Evolutionary conservation across 805 yeast genomes (phyloP), one percentile per base, ranked within the genome.

Genomic region (Monosporozyma servazzii): DNA sequence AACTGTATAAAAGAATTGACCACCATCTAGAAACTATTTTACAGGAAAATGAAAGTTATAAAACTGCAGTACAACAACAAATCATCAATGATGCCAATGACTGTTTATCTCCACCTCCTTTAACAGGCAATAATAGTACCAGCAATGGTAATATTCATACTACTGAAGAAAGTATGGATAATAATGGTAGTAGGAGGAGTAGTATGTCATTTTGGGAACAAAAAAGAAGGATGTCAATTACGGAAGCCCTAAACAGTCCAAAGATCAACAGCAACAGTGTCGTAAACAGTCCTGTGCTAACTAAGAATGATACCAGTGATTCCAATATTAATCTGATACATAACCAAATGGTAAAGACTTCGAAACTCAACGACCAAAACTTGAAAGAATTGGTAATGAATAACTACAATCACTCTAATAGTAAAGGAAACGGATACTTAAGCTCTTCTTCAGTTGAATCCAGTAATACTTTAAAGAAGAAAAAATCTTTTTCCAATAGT

Each of bases 1-100:
- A 90, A 68, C 76, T 91, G 29, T 88, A 86, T 73, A 88, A 88
- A 67, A 81, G 90, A 0, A 81, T 93, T 43, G 97, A 89, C 64
- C 81, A 84, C 58, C 91, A 87, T 61, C 75, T 88, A 52, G 86
- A 84, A 54, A 66, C 75, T 9, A 66, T 75, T 25, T 61, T 74
- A 25, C 73, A 71, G 51, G 70, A 67, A 50, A 67, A 66, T 51
- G 70, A 65, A 54, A 60, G 61, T 21, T 60, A 58, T 33, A 66
- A 74, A 45, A 76, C 58, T 31, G 64, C 65, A 5, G 48, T 63
- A 23, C 65, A 62, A 47, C 63, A 61, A 43, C 59, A 58, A 30
- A 53, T 54, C 5, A 49, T 54, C 8, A 27, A 55, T 17, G 66
- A 61, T 29, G 52, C 56, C 17, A 48, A 49, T 47, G 30, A 40